A percentile compares a stretch with the other conserved stretches of the same genome.
phyloP scores from a whole-genome alignment of 2,329 filamentous ascomycete genomes.

The Ophiocordyceps australis region DNA sequence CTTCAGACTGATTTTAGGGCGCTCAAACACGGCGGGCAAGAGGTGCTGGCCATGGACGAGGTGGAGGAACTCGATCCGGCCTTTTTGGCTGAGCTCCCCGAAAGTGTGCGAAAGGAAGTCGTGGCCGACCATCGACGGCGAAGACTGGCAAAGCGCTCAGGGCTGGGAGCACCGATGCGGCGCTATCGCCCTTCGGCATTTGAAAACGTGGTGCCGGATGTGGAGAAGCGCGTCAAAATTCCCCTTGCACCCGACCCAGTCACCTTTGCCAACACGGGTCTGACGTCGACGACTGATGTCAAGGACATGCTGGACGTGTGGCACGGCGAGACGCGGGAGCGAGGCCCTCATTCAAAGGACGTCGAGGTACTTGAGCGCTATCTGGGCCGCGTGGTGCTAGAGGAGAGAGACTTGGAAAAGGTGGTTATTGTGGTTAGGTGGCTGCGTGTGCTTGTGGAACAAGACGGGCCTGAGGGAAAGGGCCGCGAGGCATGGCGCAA shows the following conservation, averaged over 20 bases:
- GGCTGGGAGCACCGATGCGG: constrained; percentile 19
- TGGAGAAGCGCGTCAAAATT: constrained; percentile 27
- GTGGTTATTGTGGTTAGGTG: constrained; percentile 52
- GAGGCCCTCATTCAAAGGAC: constrained; percentile 67
- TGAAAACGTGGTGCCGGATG: constrained; percentile 10
- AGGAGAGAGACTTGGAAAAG: constrained; percentile 67
- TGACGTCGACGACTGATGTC: constrained; percentile 37
- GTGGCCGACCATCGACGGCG: constrained; percentile 47
- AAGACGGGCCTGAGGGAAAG: constrained; percentile 16
- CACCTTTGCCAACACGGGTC: constrained; percentile 22
- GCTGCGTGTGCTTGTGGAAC: constrained; percentile 38
- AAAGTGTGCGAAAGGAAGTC: constrained; percentile 63
- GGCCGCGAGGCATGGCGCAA: constrained; percentile 27
- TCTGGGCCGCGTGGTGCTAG: constrained; percentile 48
- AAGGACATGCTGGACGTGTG: constrained; percentile 59
- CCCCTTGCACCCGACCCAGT: constrained; percentile 24
- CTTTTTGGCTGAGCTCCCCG: constrained; percentile 68
- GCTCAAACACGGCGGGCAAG: constrained; percentile 13
- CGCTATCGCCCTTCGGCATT: constrained; percentile 8
- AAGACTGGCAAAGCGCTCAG: constrained; percentile 37
- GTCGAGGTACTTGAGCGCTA: constrained; percentile 59
- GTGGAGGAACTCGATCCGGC: constrained; percentile 42
- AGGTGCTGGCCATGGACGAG: constrained; percentile 11
- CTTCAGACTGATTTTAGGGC: constrained; percentile 57
- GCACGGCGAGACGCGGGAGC: constrained; percentile 50